Evolutionary conservation across 2,329 filamentous ascomycete species (phyloP), one percentile per base, ranked within the genome.

Genomic region (Botrytis fragariae): DNA sequence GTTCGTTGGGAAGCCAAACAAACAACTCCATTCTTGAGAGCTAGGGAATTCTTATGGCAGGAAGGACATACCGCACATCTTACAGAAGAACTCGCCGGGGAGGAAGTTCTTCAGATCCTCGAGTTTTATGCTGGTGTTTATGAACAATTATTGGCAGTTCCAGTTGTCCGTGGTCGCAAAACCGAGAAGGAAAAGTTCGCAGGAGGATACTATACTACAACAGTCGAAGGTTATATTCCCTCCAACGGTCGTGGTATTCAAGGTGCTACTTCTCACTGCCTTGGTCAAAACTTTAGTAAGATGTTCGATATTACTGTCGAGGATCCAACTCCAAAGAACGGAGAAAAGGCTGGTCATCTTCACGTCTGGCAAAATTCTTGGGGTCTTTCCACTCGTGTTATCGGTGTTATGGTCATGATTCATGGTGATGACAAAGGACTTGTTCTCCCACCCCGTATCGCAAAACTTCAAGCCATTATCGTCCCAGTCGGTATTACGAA

Each of bases 261-360:
- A 85, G 96, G 95, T 77, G 96, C 91, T 71, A 99, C 96, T 59
- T 97, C 94, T 70, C 96, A 99, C 86, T 82, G 82, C 79, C 87
- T 99, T 14, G 96, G 96, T 71, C 96, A 99, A 84, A 98, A 99
- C 85, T 99, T 99, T 85, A 95, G 92, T 83, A 98, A 97, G 85
- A 99, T 99, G 95, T 99, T 98, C 82, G 92, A 96, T 83, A 98
- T 99, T 82, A 97, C 92, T 0, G 94, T 99, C 44, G 95, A 99
- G 83, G 95, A 99, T 81, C 96, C 96, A 37, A 86, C 87, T 74
- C 88, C 87, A 69, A 90, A 91, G 80, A 86, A 87, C 64, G 90
- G 88, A 67, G 90, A 96, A 82, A 92, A 93, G 84, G 92, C 93
- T 77, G 88, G 91, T 78, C 91, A 94, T 80, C 85, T 98, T 73